A percentile compares a stretch with the other conserved stretches of the same genome.
These are phyloP conservation scores for Cystofilobasidium bisporidii DNA, from an alignment of 768 basidiomycete species.

Conservation along the genomic window DNA sequence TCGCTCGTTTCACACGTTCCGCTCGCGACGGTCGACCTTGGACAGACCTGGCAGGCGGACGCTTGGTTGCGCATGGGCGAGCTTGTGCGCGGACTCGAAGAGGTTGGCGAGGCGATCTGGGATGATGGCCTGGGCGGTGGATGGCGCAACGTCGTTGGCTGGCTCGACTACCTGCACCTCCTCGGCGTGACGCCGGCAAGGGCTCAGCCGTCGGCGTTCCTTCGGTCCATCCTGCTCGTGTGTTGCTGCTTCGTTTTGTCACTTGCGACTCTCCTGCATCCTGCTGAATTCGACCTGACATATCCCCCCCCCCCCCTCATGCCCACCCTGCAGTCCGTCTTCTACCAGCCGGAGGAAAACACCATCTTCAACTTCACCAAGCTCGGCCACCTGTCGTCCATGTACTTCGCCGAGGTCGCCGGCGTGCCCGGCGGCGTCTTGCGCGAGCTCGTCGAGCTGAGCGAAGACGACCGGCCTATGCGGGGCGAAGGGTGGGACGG, in stretches of 20 bases:
- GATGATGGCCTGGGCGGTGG: not conserved
- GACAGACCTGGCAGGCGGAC: constrained; percentile 18
- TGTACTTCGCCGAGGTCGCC: constrained; percentile 8
- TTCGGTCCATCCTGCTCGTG: constrained; percentile 16
- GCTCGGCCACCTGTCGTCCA: constrained; percentile 10
- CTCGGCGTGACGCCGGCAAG: not conserved
- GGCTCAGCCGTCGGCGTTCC: not conserved
- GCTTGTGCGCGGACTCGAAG: constrained; percentile 30
- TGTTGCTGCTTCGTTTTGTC: not conserved
- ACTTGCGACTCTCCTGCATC: not conserved
- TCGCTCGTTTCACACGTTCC: constrained; percentile 38
- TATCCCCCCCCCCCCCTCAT: not conserved
- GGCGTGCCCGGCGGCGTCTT: constrained; percentile 8
- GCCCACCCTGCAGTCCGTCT: too few species aligned
- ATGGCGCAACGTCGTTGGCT: not conserved
- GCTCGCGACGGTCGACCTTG: constrained; percentile 31
- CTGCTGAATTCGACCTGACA: too few species aligned
- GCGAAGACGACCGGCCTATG: constrained; percentile 6
- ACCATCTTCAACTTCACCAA: constrained; percentile 8
- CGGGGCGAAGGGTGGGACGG: constrained; percentile 13
- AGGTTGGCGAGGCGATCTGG: constrained; percentile 14
- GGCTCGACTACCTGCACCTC: constrained; percentile 7
- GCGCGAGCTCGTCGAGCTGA: constrained; percentile 9
- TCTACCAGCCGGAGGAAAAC: not conserved
- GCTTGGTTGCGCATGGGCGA: constrained; percentile 22